Evolutionary conservation across 805 yeast species (phyloP).

Genomic region (Candida schatavii): DNA sequence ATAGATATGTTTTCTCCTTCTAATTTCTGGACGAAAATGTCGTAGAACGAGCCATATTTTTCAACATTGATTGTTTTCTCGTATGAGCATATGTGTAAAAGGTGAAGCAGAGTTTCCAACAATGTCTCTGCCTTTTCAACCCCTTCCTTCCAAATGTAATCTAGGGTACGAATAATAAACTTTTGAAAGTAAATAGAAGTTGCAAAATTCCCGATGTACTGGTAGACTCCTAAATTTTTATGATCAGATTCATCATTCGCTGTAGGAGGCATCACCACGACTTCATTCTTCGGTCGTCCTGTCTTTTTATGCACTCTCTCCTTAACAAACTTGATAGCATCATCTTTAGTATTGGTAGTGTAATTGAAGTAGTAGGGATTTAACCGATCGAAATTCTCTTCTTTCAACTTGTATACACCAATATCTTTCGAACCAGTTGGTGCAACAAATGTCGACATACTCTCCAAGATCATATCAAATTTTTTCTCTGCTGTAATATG

Average conservation of each 20-base stretch:
- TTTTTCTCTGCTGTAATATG: constrained; percentile 67
- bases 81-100: constrained; percentile 57
- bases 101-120: constrained; percentile 57
- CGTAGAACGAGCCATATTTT: constrained; percentile 31
- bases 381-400: constrained; percentile 28
- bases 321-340: constrained; percentile 66
- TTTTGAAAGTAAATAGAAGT: constrained; percentile 51
- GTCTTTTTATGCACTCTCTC: constrained; percentile 43
- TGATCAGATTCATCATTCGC: constrained; percentile 11
- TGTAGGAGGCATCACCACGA: constrained; percentile 56
- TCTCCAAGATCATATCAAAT: constrained; percentile 53
- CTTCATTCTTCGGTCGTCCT: constrained; percentile 40
- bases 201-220: constrained; percentile 48
- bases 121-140: constrained; percentile 52
- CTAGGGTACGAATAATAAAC: constrained; percentile 50
- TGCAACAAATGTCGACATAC: constrained; percentile 29
- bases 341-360: constrained; percentile 76
- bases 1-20: constrained; percentile 20
- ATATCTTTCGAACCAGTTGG: constrained; percentile 35
- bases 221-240: constrained; percentile 33
- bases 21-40: constrained; percentile 13
- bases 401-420: constrained; percentile 37
- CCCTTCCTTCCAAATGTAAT: constrained; percentile 33
- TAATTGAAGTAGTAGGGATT: constrained; percentile 79
- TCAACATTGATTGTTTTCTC: constrained; percentile 28